Percentiles rank a stretch among this genome's conserved stretches.
Conservation (phyloP, 148 eudicot species). For the Chenopodium quinoa region DNA sequence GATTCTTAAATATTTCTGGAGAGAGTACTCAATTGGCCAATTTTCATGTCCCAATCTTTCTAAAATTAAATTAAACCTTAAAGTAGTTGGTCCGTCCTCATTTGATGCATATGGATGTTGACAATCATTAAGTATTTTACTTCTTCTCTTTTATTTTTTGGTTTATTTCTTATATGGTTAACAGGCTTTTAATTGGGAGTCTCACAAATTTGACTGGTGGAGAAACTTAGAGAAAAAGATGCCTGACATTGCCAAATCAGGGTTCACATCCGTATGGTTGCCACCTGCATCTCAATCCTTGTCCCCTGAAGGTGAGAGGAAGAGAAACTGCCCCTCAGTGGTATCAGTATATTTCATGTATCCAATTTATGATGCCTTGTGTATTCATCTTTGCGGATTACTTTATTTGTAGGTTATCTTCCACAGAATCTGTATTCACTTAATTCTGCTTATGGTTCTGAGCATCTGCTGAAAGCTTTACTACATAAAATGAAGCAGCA, state of each 20-base stretch:
- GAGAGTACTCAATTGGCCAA: not conserved
- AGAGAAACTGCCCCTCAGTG: not conserved
- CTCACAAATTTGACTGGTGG: conserved; percentile 94
- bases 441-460: conserved; percentile 83
- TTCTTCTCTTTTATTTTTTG: not conserved
- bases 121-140: not conserved
- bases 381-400: not conserved
- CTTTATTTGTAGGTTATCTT: conserved; percentile 63
- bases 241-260: conserved; percentile 77
- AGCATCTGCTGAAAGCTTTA: conserved; percentile 57
- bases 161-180: conserved; percentile 5
- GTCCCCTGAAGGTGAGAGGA: conserved; percentile 65
- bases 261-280: conserved; percentile 88
- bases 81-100: not conserved
- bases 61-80: not conserved
- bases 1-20: not conserved
- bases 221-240: conserved; percentile 60
- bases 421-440: conserved; percentile 92
- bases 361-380: not conserved
- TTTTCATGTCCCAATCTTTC: too few relatives aligned
- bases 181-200: conserved; percentile 96
- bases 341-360: not conserved
- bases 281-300: conserved; percentile 82
- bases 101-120: not conserved
- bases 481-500: conserved; percentile 70